These are phyloP conservation scores for Cladobotryum protrusum DNA, from an alignment of 2,329 filamentous ascomycete species.

Conservation along the genomic window DNA sequence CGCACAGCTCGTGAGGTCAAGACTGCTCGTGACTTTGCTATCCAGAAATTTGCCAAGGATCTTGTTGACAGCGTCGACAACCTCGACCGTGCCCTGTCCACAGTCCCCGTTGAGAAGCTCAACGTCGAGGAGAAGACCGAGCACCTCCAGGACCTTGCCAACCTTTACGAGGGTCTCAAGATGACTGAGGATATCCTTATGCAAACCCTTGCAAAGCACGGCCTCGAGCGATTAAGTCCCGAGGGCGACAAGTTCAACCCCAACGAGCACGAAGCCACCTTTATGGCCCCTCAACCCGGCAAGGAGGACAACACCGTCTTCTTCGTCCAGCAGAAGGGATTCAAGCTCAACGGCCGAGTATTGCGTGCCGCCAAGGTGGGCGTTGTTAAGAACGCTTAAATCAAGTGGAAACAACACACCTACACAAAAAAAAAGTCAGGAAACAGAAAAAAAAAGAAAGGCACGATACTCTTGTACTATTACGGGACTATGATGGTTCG, in stretches of 20 bases:
- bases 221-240: constrained; percentile 83
- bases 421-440: constrained; percentile 1
- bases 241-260: constrained; percentile 86
- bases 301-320: constrained; percentile 91
- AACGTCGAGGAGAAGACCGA: constrained; percentile 43
- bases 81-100: constrained; percentile 82
- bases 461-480: constrained; percentile 25
- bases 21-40: constrained; percentile 82
- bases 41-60: constrained; percentile 92
- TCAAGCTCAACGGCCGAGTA: constrained; percentile 83
- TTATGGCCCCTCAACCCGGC: constrained; percentile 79
- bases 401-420: not conserved
- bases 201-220: constrained; percentile 86
- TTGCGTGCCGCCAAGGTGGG: constrained; percentile 92
- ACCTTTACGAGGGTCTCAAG: constrained; percentile 81
- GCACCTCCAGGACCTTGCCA: constrained; percentile 64
- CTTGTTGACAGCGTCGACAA: constrained; percentile 95
- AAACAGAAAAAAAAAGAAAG: constrained; percentile 3
- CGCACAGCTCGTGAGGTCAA: constrained; percentile 88
- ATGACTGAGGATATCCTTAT: constrained; percentile 93
- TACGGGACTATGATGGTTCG: constrained; percentile 24
- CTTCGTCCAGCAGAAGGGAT: constrained; percentile 91
- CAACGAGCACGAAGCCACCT: constrained; percentile 93
- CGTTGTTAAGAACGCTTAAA: constrained; percentile 74
- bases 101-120: constrained; percentile 71